These are phyloP conservation scores for Porcisia hertigi DNA, from an alignment of 208 protist species.

Conservation along the genomic window DNA sequence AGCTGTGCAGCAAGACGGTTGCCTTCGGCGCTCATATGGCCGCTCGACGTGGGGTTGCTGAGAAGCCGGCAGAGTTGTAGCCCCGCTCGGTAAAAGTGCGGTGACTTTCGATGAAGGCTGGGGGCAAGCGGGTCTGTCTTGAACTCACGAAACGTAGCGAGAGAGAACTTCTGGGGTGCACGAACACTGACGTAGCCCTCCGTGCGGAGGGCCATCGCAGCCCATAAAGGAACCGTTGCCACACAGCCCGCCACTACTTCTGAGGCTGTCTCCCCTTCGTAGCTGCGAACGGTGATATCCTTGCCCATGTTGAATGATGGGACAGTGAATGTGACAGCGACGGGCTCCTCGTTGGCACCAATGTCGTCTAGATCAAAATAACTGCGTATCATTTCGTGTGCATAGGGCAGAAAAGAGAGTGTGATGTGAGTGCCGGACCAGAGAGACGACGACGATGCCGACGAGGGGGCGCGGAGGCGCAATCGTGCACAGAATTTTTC, in stretches of 20 bases:
- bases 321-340: slow-evolving; percentile 57
- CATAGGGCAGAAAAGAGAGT: not conserved
- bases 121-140: slow-evolving; percentile 74
- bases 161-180: slow-evolving; percentile 52
- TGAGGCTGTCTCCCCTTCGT: slow-evolving; percentile 42
- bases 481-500: not conserved
- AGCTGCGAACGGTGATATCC: slow-evolving; percentile 39
- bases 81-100: slow-evolving; percentile 72
- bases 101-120: slow-evolving; percentile 61
- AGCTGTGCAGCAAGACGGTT: slow-evolving; percentile 75
- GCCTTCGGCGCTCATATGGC: slow-evolving; percentile 47
- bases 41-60: slow-evolving; percentile 41
- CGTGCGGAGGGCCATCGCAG: slow-evolving; percentile 49
- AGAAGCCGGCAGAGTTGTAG: slow-evolving; percentile 56
- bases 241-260: slow-evolving; percentile 55
- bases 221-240: slow-evolving; percentile 68
- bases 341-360: slow-evolving; percentile 44
- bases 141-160: slow-evolving; percentile 74
- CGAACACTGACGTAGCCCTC: slow-evolving; percentile 56
- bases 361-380: slow-evolving; percentile 78
- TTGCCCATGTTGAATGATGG: slow-evolving; percentile 58
- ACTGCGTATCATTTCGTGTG: slow-evolving; percentile 56
- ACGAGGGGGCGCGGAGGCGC: not conserved
- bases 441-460: not conserved
- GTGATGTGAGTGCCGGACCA: not conserved